phyloP scores from a whole-genome alignment of 1,284 basidiomycete species.

The Ganoderma leucocontextum region DNA sequence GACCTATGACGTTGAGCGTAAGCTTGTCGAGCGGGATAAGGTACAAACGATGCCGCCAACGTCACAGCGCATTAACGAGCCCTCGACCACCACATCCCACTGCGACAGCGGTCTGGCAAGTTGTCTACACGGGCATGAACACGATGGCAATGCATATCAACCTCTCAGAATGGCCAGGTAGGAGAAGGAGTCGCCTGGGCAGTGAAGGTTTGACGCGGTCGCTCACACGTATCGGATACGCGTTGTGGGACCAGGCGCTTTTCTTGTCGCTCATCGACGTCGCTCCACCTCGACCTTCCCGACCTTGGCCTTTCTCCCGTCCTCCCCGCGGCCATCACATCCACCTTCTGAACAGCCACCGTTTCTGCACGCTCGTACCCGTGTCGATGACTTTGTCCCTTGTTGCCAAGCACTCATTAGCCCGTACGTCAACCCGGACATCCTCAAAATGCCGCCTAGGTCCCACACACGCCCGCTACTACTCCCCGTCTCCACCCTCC shows the following conservation, averaged over 20 bases:
- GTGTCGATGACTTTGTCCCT: constrained; percentile 26
- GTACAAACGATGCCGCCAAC: neutral
- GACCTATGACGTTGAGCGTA: constrained; percentile 2
- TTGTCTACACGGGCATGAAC: neutral
- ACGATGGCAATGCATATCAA: neutral
- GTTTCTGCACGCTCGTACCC: neutral
- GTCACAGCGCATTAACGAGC: no score
- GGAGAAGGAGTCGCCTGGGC: neutral
- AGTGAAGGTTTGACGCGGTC: constrained; percentile 19
- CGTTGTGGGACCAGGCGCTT: constrained; percentile 10
- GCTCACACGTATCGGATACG: constrained; percentile 20
- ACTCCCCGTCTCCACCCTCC: neutral
- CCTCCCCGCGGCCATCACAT: neutral
- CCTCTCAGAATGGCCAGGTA: neutral
- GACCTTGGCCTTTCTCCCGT: neutral
- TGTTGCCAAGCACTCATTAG: constrained; percentile 6
- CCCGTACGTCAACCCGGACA: constrained; percentile 19
- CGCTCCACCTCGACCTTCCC: constrained; percentile 8
- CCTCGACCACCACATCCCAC: no score
- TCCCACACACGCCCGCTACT: constrained; percentile 20
- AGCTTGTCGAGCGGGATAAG: neutral
- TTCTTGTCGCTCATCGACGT: constrained; percentile 8
- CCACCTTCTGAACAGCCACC: neutral
- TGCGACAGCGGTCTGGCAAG: no score
- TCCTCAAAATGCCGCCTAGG: constrained; percentile 7